phyloP scores from a whole-genome alignment of 495 filamentous ascomycete genomes.

The Aspergillus leporis region DNA sequence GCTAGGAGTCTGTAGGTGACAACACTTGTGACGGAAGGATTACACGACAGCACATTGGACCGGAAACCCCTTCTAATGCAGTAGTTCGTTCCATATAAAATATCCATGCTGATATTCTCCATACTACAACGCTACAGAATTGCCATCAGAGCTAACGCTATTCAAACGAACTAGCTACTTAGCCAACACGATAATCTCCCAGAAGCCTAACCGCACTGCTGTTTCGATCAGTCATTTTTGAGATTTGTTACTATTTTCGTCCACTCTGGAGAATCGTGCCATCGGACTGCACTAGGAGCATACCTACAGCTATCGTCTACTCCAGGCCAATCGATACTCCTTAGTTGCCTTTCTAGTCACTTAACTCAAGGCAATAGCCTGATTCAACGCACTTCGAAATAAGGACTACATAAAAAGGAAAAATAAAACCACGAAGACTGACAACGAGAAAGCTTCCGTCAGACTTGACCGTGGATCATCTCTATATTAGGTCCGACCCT shows the following conservation, averaged over 20 bases:
- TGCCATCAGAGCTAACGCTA: not conserved
- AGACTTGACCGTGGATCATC: no score
- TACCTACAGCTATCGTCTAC: not conserved
- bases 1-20: no score
- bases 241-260: conserved; percentile 2
- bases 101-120: not conserved
- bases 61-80: not conserved
- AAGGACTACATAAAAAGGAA: not conserved
- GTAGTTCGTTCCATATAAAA: conserved; percentile 2
- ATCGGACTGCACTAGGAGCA: no score
- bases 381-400: not conserved
- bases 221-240: conserved; percentile 1
- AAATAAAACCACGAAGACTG: not conserved
- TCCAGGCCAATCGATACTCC: not conserved
- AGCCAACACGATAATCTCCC: not conserved
- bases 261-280: not conserved
- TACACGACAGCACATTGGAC: not conserved
- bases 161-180: not conserved
- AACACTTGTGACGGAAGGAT: not conserved
- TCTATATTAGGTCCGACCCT: no score
- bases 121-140: not conserved
- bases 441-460: no score
- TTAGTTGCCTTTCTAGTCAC: not conserved
- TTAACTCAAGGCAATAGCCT: not conserved
- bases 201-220: not conserved